Conservation (phyloP, 2,329 filamentous ascomycete species). For the Calonectria leucothoes region DNA sequence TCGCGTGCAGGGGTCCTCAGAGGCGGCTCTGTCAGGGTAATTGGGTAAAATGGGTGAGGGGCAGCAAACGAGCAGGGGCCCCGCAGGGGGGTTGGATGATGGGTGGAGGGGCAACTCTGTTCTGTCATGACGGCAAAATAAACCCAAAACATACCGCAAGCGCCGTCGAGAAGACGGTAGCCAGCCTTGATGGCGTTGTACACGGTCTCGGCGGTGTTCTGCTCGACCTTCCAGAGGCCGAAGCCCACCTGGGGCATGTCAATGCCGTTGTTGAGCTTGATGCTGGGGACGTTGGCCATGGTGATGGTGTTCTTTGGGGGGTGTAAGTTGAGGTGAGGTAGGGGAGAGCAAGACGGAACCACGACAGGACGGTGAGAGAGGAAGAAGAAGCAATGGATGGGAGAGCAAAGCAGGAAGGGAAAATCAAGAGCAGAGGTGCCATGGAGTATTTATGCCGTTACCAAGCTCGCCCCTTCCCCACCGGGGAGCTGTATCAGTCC, state of each 20-base stretch:
- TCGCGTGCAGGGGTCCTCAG: constrained; percentile 34
- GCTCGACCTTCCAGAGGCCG: constrained; percentile 87
- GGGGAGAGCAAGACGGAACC: not conserved
- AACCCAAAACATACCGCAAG: constrained; percentile 61
- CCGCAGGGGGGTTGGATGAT: too few relatives aligned
- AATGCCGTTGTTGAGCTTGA: constrained; percentile 74
- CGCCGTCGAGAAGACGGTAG: constrained; percentile 71
- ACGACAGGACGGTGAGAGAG: constrained; percentile 5
- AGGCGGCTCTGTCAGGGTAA: constrained; percentile 42
- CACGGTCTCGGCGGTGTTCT: constrained; percentile 78
- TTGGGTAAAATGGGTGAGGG: constrained; percentile 27
- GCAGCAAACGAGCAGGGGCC: constrained; percentile 7
- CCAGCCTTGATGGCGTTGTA: constrained; percentile 79
- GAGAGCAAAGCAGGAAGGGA: constrained; percentile 7
- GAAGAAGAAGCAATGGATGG: constrained; percentile 6
- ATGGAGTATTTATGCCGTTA: constrained; percentile 27
- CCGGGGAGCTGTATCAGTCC: constrained; percentile 23
- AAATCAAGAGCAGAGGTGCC: not conserved
- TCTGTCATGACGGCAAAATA: constrained; percentile 7
- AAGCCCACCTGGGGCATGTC: constrained; percentile 83
- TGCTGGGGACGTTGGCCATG: constrained; percentile 54
- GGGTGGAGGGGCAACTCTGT: constrained; percentile 16
- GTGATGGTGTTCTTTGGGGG: constrained; percentile 34
- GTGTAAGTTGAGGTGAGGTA: constrained; percentile 15
- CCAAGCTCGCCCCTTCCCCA: not conserved